Conservation (phyloP, 495 filamentous ascomycete species). For the Echria macrotheca region DNA sequence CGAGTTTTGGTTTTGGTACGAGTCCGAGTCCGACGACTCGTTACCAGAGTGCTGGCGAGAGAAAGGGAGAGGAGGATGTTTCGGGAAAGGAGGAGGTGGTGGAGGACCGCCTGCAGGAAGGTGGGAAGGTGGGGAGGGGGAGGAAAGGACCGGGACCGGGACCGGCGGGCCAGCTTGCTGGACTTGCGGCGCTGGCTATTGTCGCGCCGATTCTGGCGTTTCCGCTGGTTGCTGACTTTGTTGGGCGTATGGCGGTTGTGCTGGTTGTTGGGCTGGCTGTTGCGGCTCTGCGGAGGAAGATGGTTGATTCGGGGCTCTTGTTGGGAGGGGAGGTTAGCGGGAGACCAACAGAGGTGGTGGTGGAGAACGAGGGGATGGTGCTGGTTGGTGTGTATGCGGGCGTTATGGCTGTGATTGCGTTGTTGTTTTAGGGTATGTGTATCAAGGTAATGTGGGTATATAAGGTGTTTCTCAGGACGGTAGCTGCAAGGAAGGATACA, state of each 20-base stretch:
- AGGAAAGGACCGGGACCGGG: too few relatives aligned
- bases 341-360: too few relatives aligned
- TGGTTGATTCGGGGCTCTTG: slow-evolving; percentile 2
- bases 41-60: too few relatives aligned
- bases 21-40: too few relatives aligned
- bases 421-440: background rate
- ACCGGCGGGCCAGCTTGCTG: background rate
- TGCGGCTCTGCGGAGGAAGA: slow-evolving; percentile 2
- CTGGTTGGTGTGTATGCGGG: slow-evolving; percentile 4
- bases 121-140: too few relatives aligned
- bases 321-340: background rate
- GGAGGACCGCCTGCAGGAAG: too few relatives aligned
- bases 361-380: background rate
- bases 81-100: too few relatives aligned
- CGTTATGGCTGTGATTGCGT: slow-evolving; percentile 3
- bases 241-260: slow-evolving; percentile 15
- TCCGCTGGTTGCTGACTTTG: slow-evolving; percentile 11
- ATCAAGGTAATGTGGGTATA: too few relatives aligned
- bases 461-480: too few relatives aligned
- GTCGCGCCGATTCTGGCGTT: slow-evolving; percentile 5
- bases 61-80: too few relatives aligned
- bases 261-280: slow-evolving; percentile 9
- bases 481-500: too few relatives aligned
- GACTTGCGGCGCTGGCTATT: slow-evolving; percentile 4
- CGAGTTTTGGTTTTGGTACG: too few relatives aligned